phyloP scores from a whole-genome alignment of 345 rosid genomes.

The Eucalyptus caleyi region DNA sequence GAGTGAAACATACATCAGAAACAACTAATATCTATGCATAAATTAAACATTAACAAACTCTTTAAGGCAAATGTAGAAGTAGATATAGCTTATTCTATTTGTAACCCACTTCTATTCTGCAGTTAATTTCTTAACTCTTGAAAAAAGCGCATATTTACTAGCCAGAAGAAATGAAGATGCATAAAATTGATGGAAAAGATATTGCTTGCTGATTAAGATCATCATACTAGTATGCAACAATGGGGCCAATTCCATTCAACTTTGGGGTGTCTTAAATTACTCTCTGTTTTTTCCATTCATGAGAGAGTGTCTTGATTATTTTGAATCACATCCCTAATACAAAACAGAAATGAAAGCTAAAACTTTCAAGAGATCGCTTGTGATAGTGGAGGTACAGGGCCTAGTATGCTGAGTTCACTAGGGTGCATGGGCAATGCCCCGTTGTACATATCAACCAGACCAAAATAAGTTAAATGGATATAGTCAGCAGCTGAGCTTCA shows the following conservation, averaged over 20 bases:
- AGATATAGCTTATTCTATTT: background rate
- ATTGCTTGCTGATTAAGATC: background rate
- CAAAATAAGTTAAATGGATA: background rate
- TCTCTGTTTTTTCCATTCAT: background rate
- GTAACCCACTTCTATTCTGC: background rate
- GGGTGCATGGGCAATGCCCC: background rate
- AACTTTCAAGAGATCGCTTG: background rate
- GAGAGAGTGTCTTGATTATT: background rate
- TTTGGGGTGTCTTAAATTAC: background rate
- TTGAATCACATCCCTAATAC: background rate
- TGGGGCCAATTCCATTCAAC: background rate
- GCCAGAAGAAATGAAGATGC: background rate
- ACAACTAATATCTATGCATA: background rate
- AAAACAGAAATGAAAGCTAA: background rate
- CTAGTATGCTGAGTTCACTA: background rate
- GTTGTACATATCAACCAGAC: background rate
- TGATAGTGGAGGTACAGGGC: background rate
- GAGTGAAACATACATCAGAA: background rate
- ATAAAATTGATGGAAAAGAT: background rate
- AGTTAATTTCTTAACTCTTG: background rate
- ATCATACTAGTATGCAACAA: background rate
- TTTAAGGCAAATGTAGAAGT: background rate
- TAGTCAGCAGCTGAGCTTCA: background rate
- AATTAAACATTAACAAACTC: background rate
- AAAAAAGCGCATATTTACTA: background rate